Conservation (phyloP, 1,284 basidiomycete species). For the Austroboletus novae-zelandiae region DNA sequence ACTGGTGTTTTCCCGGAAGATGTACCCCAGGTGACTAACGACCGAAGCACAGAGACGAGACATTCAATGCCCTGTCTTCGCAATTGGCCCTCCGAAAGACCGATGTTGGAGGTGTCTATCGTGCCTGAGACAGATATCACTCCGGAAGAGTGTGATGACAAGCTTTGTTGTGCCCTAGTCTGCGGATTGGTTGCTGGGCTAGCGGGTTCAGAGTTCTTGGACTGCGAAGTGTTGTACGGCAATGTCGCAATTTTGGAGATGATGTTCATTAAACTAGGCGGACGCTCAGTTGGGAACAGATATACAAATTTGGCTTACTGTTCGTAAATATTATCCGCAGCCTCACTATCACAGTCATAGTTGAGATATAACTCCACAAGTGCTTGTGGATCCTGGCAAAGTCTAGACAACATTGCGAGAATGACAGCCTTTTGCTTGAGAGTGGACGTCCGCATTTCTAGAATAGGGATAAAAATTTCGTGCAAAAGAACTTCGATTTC, state of each 20-base stretch:
- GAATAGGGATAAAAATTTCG: constrained; percentile 98
- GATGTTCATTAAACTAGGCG: constrained; percentile 83
- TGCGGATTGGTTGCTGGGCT: constrained; percentile 61
- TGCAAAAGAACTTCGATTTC: constrained; percentile 98
- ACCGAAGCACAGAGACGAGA: constrained; percentile 82
- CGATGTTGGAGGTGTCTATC: constrained; percentile 63
- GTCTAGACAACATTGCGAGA: constrained; percentile 78
- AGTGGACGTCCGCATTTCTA: constrained; percentile 98
- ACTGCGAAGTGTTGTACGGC: constrained; percentile 53
- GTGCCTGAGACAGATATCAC: constrained; percentile 67
- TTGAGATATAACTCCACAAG: constrained; percentile 97
- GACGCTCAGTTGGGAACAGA: constrained; percentile 7
- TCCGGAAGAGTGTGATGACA: constrained; percentile 59
- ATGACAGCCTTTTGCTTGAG: constrained; percentile 93
- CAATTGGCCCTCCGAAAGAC: constrained; percentile 79
- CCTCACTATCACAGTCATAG: constrained; percentile 94
- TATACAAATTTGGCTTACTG: constrained; percentile 48
- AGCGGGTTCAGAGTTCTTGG: constrained; percentile 53
- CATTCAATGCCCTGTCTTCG: constrained; percentile 89
- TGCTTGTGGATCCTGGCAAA: constrained; percentile 94
- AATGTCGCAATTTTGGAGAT: constrained; percentile 87
- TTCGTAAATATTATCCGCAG: constrained; percentile 94
- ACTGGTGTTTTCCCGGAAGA: constrained; percentile 48
- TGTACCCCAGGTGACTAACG: constrained; percentile 88
- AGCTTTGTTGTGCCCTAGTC: constrained; percentile 47